phyloP scores from a whole-genome alignment of 1,139 yeast species.

The Lodderomyces pseudojiufengensis region DNA sequence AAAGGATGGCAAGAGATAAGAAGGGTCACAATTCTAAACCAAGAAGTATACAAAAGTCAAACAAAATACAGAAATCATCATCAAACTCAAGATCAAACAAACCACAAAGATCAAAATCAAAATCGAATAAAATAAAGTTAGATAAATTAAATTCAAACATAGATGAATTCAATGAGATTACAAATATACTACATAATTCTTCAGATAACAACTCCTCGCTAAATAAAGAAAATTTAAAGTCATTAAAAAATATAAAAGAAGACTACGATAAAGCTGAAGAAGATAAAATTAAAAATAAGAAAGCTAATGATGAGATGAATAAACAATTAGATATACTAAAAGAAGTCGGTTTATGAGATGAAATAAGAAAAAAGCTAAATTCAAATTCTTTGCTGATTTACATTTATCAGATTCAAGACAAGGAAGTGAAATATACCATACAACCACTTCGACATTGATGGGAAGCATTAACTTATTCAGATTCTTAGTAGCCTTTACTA shows the following conservation, averaged over 20 bases:
- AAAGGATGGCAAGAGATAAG: background rate
- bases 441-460: too few relatives aligned
- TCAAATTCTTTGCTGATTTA: too few relatives aligned
- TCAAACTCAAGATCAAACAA: constrained; percentile 25
- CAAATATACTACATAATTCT: constrained; percentile 21
- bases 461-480: too few relatives aligned
- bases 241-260: constrained; percentile 33
- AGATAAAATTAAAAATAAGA: constrained; percentile 32
- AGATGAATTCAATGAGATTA: constrained; percentile 36
- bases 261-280: constrained; percentile 45
- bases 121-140: constrained; percentile 38
- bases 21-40: background rate
- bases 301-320: constrained; percentile 49
- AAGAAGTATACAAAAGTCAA: too few relatives aligned
- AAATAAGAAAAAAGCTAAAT: too few relatives aligned
- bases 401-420: too few relatives aligned
- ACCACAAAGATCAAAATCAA: too few relatives aligned
- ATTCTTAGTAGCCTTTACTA: too few relatives aligned
- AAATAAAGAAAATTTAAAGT: constrained; percentile 17
- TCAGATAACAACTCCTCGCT: too few relatives aligned
- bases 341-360: constrained; percentile 42
- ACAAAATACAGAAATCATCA: constrained; percentile 16
- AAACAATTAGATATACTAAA: constrained; percentile 59
- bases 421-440: too few relatives aligned
- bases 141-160: constrained; percentile 41